Evolutionary conservation across 768 basidiomycete species (phyloP).

Genomic region (Amanita polypyramis): DNA sequence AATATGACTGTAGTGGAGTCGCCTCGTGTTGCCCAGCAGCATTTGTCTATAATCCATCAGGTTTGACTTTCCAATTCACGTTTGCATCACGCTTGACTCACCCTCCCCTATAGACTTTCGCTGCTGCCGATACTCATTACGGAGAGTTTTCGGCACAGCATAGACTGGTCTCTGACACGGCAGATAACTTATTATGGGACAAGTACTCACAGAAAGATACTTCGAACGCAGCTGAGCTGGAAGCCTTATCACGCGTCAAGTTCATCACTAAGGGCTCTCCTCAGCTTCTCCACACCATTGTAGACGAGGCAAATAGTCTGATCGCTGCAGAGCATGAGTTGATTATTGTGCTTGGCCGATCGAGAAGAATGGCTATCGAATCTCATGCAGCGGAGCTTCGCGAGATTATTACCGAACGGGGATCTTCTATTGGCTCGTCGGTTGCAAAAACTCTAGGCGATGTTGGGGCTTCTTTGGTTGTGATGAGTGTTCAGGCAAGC

Average conservation of each 20-base stretch:
- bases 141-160: slow-evolving; percentile 52
- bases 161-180: slow-evolving; percentile 66
- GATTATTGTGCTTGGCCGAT: slow-evolving; percentile 64
- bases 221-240: slow-evolving; percentile 17
- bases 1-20: slow-evolving; percentile 3
- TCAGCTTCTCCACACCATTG: slow-evolving; percentile 45
- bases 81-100: not conserved
- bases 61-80: not conserved
- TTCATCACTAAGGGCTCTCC: slow-evolving; percentile 44
- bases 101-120: slow-evolving; percentile 26
- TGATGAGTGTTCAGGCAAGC: slow-evolving; percentile 36
- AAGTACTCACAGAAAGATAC: slow-evolving; percentile 33
- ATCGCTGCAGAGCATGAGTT: slow-evolving; percentile 31
- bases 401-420: slow-evolving; percentile 29
- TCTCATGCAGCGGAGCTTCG: slow-evolving; percentile 50
- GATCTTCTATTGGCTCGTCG: slow-evolving; percentile 37
- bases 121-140: slow-evolving; percentile 64
- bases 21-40: not conserved
- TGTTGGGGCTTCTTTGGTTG: slow-evolving; percentile 59
- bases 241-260: slow-evolving; percentile 50
- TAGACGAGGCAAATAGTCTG: slow-evolving; percentile 30
- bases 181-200: slow-evolving; percentile 73
- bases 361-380: slow-evolving; percentile 55
- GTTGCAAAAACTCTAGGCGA: slow-evolving; percentile 69
- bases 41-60: not conserved